Conservation (phyloP, 2,329 filamentous ascomycete species). For the Dothideomycetes sp. region DNA sequence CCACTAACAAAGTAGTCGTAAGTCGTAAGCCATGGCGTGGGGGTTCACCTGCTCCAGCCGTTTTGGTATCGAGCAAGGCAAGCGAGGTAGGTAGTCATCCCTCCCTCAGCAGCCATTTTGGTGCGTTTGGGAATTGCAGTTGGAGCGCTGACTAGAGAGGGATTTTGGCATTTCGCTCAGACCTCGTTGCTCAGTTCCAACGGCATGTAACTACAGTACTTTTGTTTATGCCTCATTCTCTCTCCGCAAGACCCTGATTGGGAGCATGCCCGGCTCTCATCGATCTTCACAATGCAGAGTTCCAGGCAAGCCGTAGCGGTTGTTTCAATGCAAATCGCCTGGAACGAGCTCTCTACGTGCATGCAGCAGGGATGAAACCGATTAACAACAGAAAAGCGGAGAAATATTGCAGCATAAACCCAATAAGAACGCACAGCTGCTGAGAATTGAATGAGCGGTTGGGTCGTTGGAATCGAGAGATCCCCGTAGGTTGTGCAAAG, state of each 20-base stretch:
- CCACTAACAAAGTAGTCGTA: too few relatives aligned
- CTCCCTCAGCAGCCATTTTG: not conserved
- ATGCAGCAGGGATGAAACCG: conserved; percentile 11
- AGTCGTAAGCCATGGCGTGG: conserved; percentile 8
- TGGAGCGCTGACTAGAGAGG: too few relatives aligned
- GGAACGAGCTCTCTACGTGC: conserved; percentile 9
- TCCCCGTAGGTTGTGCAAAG: too few relatives aligned
- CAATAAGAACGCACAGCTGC: too few relatives aligned
- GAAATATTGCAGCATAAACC: too few relatives aligned
- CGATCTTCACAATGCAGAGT: conserved; percentile 2
- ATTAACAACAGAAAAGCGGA: conserved; percentile 12
- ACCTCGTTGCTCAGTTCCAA: too few relatives aligned
- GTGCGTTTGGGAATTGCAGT: too few relatives aligned
- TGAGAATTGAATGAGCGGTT: too few relatives aligned
- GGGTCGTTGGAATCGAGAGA: too few relatives aligned
- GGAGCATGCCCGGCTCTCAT: conserved; percentile 1
- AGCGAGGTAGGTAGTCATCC: conserved; percentile 9
- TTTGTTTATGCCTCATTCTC: not conserved
- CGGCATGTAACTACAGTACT: too few relatives aligned
- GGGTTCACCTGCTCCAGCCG: conserved; percentile 9
- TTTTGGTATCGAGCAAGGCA: conserved; percentile 7
- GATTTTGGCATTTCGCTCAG: too few relatives aligned
- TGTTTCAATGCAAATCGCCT: conserved; percentile 11
- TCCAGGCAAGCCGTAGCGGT: conserved; percentile 8
- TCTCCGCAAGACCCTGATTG: conserved; percentile 4